A percentile compares a stretch with the other conserved stretches of the same genome.
phyloP scores from a whole-genome alignment of 164 flowering plant species.

The Magnolia officinalis region DNA sequence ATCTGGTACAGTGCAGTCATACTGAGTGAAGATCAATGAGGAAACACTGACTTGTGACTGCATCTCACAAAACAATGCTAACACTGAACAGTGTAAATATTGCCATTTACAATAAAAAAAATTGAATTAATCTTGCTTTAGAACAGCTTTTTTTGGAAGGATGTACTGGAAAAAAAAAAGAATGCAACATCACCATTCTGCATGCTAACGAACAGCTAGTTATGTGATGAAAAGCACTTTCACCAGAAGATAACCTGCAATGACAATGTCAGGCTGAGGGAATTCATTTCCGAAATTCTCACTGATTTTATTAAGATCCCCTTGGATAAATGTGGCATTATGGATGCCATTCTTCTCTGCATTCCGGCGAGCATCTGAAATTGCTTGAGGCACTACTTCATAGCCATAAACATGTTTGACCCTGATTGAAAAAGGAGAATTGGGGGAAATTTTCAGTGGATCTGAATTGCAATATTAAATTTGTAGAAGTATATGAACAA shows the following conservation, averaged over 20 bases:
- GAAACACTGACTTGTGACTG: neutral
- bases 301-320: conserved; percentile 90
- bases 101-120: neutral
- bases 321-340: conserved; percentile 93
- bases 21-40: neutral
- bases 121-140: neutral
- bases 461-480: conserved; percentile 1
- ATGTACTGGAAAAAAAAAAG: too few relatives aligned
- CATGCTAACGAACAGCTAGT: neutral
- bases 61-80: neutral
- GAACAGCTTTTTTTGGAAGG: neutral
- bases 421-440: conserved; percentile 36
- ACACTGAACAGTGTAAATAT: neutral
- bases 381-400: conserved; percentile 89
- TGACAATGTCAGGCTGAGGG: conserved; percentile 86
- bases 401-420: conserved; percentile 87
- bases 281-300: conserved; percentile 68
- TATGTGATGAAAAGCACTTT: neutral
- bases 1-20: too few relatives aligned
- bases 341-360: conserved; percentile 68
- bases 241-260: conserved; percentile 54
- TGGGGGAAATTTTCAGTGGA: neutral
- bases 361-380: conserved; percentile 78
- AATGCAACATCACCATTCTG: neutral
- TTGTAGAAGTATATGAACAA: neutral